A percentile compares a stretch with the other conserved stretches of the same genome.
These are phyloP conservation scores for Herpetomonas samuelpessoai DNA, from an alignment of 208 protist species.

Conservation along the genomic window DNA sequence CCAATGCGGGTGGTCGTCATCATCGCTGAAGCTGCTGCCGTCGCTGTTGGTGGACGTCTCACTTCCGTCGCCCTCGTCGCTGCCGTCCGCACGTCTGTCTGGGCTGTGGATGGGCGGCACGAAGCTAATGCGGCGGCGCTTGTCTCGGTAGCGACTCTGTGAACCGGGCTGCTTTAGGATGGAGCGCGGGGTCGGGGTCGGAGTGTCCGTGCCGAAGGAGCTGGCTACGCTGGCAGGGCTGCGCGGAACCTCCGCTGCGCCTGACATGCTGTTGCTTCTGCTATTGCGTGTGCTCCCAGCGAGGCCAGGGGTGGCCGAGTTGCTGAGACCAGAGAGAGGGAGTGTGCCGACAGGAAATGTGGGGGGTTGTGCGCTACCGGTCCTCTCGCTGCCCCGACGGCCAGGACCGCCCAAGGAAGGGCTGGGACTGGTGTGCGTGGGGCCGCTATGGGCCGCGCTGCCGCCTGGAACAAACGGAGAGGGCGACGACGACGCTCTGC, in stretches of 20 bases:
- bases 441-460: too few relatives aligned
- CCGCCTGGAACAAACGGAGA: background rate
- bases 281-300: background rate
- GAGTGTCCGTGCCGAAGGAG: constrained; percentile 17
- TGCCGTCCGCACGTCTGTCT: background rate
- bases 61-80: background rate
- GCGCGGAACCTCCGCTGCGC: background rate
- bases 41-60: constrained; percentile 2
- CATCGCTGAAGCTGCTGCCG: background rate
- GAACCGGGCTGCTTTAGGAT: constrained; percentile 25
- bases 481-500: background rate
- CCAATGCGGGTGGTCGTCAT: constrained; percentile 4
- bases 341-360: background rate
- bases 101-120: background rate
- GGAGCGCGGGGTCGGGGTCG: constrained; percentile 23
- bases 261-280: background rate
- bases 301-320: background rate
- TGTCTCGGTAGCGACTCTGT: constrained; percentile 2
- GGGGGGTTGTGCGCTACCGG: background rate
- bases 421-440: too few relatives aligned
- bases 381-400: background rate
- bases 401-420: background rate
- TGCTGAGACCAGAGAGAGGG: background rate
- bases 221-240: constrained; percentile 23
- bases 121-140: constrained; percentile 28